Percentiles rank a stretch among this genome's conserved stretches.
These are phyloP conservation scores for Volvox reticuliferus DNA, from an alignment of 139 green algal species.

Conservation along the genomic window DNA sequence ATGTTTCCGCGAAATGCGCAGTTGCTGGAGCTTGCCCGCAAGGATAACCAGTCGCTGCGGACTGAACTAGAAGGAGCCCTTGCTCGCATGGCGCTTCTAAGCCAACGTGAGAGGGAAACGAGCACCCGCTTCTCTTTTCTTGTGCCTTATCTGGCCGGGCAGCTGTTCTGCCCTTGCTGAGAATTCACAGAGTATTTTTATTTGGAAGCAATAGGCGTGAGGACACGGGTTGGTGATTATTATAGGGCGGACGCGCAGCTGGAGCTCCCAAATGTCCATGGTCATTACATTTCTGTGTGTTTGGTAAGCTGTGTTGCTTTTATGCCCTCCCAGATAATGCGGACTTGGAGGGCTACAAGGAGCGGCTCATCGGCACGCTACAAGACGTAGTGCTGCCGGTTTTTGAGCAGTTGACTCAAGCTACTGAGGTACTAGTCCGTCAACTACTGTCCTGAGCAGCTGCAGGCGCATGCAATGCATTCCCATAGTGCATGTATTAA, in stretches of 20 bases:
- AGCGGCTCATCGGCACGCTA: not conserved
- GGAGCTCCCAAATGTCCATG: too few species aligned
- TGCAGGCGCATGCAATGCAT: not conserved
- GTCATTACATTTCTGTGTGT: too few species aligned
- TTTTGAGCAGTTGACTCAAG: not conserved
- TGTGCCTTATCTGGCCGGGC: too few species aligned
- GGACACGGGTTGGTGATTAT: too few species aligned
- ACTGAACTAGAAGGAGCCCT: not conserved
- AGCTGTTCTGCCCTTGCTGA: too few species aligned
- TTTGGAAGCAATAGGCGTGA: too few species aligned
- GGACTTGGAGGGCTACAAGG: not conserved
- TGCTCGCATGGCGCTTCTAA: not conserved
- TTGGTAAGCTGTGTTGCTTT: not conserved
- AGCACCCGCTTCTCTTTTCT: too few species aligned
- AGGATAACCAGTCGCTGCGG: not conserved
- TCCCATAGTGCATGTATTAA: too few species aligned
- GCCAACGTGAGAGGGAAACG: not conserved
- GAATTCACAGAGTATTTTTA: too few species aligned
- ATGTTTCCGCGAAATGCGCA: not conserved
- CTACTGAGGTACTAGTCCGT: not conserved
- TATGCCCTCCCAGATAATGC: not conserved
- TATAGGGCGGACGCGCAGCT: too few species aligned
- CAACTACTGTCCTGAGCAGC: not conserved
- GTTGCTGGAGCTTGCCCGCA: not conserved
- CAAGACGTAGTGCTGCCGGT: not conserved